Evolutionary conservation across 495 filamentous ascomycete species (phyloP).

Genomic region (Acidiella bohemica): DNA sequence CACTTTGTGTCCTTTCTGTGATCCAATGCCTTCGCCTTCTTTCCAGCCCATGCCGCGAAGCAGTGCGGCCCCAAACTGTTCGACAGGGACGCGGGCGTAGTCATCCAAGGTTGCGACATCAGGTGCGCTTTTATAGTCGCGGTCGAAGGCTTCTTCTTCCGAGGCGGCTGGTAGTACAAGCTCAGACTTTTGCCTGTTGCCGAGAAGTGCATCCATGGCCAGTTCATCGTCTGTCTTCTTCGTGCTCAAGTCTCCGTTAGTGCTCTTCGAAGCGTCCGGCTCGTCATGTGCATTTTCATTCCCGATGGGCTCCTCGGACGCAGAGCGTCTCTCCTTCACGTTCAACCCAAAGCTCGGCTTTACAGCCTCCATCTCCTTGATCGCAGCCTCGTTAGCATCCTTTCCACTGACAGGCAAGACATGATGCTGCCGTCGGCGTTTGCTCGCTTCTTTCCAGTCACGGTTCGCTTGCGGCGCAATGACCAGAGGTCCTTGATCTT

Average conservation of each 20-base stretch:
- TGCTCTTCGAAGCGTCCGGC: background rate
- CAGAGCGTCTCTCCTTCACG: conserved; percentile 5
- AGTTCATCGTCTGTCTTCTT: conserved; percentile 52
- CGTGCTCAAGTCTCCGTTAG: conserved; percentile 5
- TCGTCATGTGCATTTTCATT: background rate
- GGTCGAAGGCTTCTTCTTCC: conserved; percentile 57
- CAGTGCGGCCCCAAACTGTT: conserved; percentile 82
- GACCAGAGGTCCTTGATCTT: conserved; percentile 40
- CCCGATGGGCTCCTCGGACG: background rate
- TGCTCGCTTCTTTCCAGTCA: conserved; percentile 55
- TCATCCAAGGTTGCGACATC: conserved; percentile 65
- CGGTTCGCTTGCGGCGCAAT: conserved; percentile 55
- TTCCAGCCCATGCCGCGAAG: conserved; percentile 90
- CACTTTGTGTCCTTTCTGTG: conserved; percentile 34
- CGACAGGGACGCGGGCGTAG: conserved; percentile 78
- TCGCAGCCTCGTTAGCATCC: conserved; percentile 30
- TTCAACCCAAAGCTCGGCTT: conserved; percentile 15
- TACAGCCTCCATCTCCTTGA: conserved; percentile 15
- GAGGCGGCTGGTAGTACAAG: conserved; percentile 46
- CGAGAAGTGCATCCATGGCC: conserved; percentile 68
- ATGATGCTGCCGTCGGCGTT: conserved; percentile 31
- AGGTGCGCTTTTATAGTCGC: conserved; percentile 56
- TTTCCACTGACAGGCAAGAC: conserved; percentile 29
- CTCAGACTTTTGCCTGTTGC: conserved; percentile 41
- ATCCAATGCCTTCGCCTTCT: conserved; percentile 60